Evolutionary conservation across 2,329 filamentous ascomycete genomes (phyloP), one percentile per base, ranked within the genome.

Genomic region (Scleromitrula shiraiana): DNA sequence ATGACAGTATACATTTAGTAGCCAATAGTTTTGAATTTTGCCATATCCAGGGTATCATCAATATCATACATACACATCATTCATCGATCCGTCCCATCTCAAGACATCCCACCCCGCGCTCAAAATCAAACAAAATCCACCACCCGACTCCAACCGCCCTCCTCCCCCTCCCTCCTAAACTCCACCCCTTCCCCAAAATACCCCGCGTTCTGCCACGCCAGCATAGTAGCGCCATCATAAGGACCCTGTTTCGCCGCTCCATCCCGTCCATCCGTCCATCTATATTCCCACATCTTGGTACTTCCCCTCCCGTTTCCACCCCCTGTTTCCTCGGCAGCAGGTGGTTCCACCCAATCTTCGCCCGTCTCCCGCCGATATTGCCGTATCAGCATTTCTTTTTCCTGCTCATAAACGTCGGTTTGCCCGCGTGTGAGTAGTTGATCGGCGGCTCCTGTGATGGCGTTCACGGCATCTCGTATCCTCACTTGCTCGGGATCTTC

Each of bases 131-230:
- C 54, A 62, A 65, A 65, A 44, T 63, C 60, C 44, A 62, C 60
- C 17, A 61, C 53, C 30, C 62, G 50, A 41, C 56, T 59, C 62
- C 63, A 65, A 19, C 67, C 71, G 20, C 59, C 58, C 20, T 75
- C 74, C 38, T 75, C 71, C 9, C 76, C 78, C 6, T 69, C 75
- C 51, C 68, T 71, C 54, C 81, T 76, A 59, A 91, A 90, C 63
- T 90, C 91, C 20, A 95, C 88, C 0, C 87, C 88, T 54, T 93
- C 84, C 10, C 82, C 85, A 67, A 98, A 98, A 64, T 97, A 97
- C 2, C 93, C 93, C 20, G 88, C 88, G 53, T 87, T 81, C 57
- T 85, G 81, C 93, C 93, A 98, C 2, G 87, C 85, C 59, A 82
- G 79, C 93, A 98, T 97, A 30, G 84, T 91, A 5, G 75, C 65